Evolutionary conservation across 805 yeast genomes (phyloP), one percentile per base, ranked within the genome.

Genomic region (Candida alai): DNA sequence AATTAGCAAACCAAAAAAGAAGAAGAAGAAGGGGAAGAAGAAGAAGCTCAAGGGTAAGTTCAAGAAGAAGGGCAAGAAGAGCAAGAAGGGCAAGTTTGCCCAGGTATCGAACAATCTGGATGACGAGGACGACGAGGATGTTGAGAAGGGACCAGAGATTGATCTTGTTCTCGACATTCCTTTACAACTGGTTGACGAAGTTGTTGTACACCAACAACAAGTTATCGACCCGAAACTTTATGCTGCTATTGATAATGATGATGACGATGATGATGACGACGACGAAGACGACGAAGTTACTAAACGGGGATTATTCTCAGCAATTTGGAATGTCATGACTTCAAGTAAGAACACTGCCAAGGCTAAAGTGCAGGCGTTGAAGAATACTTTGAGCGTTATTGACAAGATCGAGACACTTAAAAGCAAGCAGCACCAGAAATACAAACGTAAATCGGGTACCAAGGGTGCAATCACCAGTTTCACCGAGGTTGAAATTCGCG

Each of bases 61-160:
- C 40, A 35, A 37, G 18, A 41, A 42, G 39, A 44, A 47, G 36
- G 45, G 39, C 6, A 47, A 40, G 37, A 48, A 40, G 35, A 44
- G 44, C 11, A 48, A 54, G 37, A 58, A 53, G 38, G 46, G 45
- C 7, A 49, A 54, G 42, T 16, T 28, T 9, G 5, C 19, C 22
- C n/a, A n/a, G n/a, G n/a, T n/a, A n/a, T n/a, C n/a, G n/a, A n/a
- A n/a, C n/a, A n/a, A n/a, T n/a, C n/a, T n/a, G n/a, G n/a, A n/a
- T n/a, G n/a, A n/a, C n/a, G n/a, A n/a, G n/a, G n/a, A n/a, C n/a
- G n/a, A n/a, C n/a, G n/a, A n/a, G n/a, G n/a, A n/a, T n/a, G n/a
- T n/a, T n/a, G n/a, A n/a, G n/a, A n/a, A n/a, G n/a, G n/a, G n/a
- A n/a, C n/a, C 24, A 21, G 24, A n/a, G 24, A 11, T 21, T 11